A percentile compares a stretch with the other conserved stretches of the same genome.
Evolutionary conservation across 2,329 filamentous ascomycete species (phyloP).

Genomic region (Ciborinia camelliae): DNA sequence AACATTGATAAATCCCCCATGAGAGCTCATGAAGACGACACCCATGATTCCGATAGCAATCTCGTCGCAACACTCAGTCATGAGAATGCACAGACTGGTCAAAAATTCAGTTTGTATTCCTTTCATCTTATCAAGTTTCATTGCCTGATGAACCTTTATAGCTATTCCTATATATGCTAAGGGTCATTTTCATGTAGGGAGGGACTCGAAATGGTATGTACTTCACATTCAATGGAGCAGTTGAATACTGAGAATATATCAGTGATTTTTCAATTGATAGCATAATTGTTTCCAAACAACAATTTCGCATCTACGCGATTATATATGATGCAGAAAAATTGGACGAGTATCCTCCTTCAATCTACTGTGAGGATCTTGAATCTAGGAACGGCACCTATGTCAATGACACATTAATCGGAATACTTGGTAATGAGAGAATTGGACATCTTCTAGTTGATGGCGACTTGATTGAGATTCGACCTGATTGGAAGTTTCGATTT

Average conservation of each 20-base stretch:
- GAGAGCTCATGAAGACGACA: neutral
- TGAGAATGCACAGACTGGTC: constrained; percentile 5
- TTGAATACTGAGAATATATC: neutral
- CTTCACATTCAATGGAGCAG: neutral
- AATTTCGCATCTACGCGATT: constrained; percentile 55
- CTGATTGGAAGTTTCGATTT: constrained; percentile 41
- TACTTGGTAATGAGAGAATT: constrained; percentile 36
- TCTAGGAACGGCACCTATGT: constrained; percentile 54
- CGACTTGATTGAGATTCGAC: constrained; percentile 46
- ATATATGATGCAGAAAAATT: constrained; percentile 44
- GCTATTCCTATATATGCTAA: constrained; percentile 11
- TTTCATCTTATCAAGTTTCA: neutral
- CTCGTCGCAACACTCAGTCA: constrained; percentile 8
- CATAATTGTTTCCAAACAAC: constrained; percentile 47
- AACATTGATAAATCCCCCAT: neutral
- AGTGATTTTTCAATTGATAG: constrained; percentile 44
- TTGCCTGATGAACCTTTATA: neutral
- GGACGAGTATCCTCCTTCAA: constrained; percentile 37
- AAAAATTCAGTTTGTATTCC: constrained; percentile 7
- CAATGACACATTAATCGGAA: constrained; percentile 46
- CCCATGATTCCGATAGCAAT: neutral
- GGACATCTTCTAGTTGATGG: constrained; percentile 50
- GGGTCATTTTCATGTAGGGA: constrained; percentile 30
- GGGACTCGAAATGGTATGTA: constrained; percentile 35
- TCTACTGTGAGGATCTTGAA: constrained; percentile 55